Percentiles rank a stretch among this genome's conserved stretches.
Conservation (phyloP, 2,329 filamentous ascomycete genomes). For the Knufia petricola region DNA sequence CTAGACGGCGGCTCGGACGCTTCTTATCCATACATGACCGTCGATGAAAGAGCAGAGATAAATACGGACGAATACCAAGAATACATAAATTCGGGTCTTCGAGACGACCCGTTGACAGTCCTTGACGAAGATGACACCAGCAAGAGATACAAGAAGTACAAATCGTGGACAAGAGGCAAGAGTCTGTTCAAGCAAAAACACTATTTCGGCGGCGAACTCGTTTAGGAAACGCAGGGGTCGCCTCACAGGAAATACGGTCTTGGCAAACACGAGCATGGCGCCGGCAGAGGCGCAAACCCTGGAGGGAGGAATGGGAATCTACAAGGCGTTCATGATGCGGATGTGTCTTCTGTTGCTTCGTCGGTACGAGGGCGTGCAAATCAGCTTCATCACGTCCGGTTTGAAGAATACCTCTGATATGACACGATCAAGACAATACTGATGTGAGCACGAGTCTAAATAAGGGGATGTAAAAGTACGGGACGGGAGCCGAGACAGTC, state of each 20-base stretch:
- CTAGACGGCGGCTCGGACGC: slow-evolving; percentile 6
- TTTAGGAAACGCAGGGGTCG: not conserved
- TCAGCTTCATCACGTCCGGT: too few species aligned
- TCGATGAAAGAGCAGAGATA: slow-evolving; percentile 48
- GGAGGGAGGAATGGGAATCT: too few species aligned
- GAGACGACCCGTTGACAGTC: slow-evolving; percentile 78
- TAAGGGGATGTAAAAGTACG: too few species aligned
- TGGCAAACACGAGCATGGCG: not conserved
- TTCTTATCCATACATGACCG: slow-evolving; percentile 20
- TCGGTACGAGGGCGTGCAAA: too few species aligned
- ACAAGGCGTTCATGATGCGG: too few species aligned
- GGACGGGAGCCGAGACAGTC: not conserved
- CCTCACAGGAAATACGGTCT: too few species aligned
- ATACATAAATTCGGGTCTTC: slow-evolving; percentile 54
- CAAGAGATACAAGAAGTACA: slow-evolving; percentile 94
- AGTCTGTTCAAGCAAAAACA: slow-evolving; percentile 85
- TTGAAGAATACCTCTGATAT: too few species aligned
- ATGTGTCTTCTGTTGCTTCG: too few species aligned
- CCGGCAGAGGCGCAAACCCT: too few species aligned
- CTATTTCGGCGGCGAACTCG: slow-evolving; percentile 18
- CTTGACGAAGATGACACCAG: slow-evolving; percentile 76
- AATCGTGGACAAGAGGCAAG: slow-evolving; percentile 87
- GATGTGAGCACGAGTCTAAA: too few species aligned
- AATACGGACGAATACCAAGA: slow-evolving; percentile 66
- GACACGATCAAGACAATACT: too few species aligned